Conservation (phyloP, 495 filamentous ascomycete genomes). For the Physcia stellaris region DNA sequence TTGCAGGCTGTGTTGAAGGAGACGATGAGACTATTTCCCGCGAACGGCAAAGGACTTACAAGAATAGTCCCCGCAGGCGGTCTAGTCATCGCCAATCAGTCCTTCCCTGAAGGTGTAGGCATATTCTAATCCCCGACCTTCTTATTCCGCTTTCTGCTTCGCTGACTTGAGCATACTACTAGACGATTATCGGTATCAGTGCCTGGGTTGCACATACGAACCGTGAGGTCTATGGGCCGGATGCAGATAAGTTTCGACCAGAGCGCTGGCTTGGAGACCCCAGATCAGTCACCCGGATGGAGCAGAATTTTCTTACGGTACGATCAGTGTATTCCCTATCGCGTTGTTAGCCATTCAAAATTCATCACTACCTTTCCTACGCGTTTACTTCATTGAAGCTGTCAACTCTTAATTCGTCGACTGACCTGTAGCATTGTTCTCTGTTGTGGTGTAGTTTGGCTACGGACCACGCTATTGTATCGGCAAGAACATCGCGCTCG, state of each 20-base stretch:
- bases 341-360: too few relatives aligned
- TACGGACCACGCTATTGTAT: conserved; percentile 31
- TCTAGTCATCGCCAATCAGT: conserved; percentile 20
- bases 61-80: conserved; percentile 30
- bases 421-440: too few relatives aligned
- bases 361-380: too few relatives aligned
- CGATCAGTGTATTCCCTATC: not conserved
- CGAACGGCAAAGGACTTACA: conserved; percentile 25
- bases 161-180: not conserved
- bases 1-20: conserved; percentile 36
- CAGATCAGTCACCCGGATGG: conserved; percentile 3
- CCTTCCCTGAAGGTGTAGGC: conserved; percentile 23
- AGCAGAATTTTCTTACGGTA: conserved; percentile 10
- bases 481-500: conserved; percentile 33
- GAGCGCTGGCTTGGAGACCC: conserved; percentile 30
- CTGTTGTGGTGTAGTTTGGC: conserved; percentile 34
- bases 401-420: too few relatives aligned
- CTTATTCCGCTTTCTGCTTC: too few relatives aligned
- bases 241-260: conserved; percentile 28
- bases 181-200: conserved; percentile 39
- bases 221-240: conserved; percentile 29
- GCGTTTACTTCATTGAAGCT: too few relatives aligned
- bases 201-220: conserved; percentile 39
- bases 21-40: conserved; percentile 27
- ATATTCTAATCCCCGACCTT: not conserved